Evolutionary conservation across 2,329 filamentous ascomycete species (phyloP), one percentile per base, ranked within the genome.

Genomic region (Paramyrothecium sp.): DNA sequence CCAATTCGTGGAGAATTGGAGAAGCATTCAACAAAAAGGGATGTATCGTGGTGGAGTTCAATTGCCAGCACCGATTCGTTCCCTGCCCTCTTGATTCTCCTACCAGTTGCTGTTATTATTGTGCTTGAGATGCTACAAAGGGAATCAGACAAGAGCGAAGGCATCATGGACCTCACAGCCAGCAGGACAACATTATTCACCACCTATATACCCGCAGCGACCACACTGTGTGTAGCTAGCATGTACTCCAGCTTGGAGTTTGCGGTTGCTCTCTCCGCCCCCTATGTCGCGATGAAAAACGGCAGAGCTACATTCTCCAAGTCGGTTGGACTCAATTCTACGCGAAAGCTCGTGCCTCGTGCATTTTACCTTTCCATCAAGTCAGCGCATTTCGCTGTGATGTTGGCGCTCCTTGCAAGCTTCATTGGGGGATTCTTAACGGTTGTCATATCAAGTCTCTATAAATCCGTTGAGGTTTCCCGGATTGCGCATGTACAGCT

Each of bases 161-260:
- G 70, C 2, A 62, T 72, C 47, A 53, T 64, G 3, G 47, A 53
- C 8, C 46, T 63, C n/a, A 56, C 51, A 11, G 59, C 56, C 22
- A 48, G 51, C 17, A 59, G 60, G 30, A 53, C 62, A 2, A 60
- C 66, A 3, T 61, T 67, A 16, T 64, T 70, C 26, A 67, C 65
- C 17, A 71, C 69, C 13, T 72, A 70, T 22, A 54, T 72, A 11
- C 69, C 65, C 1, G 64, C 59, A 19, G 61, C 61, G 7, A 50
- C 60, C 16, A 57, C 58, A 3, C 54, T 63, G 17, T 60, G 60
- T 3, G 30, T 67, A 2, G 58, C 61, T 2, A 63, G 64, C 33
- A 64, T 64, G 62, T 65, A 65, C 44, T 58, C 64, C 5, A 60
- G 57, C 11, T 54, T 66, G 10, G 63, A 60, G 53, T 55, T 60